Base-by-base conservation (phyloP, 345 rosid genomes). In the Gossypium stocksii region DNA sequence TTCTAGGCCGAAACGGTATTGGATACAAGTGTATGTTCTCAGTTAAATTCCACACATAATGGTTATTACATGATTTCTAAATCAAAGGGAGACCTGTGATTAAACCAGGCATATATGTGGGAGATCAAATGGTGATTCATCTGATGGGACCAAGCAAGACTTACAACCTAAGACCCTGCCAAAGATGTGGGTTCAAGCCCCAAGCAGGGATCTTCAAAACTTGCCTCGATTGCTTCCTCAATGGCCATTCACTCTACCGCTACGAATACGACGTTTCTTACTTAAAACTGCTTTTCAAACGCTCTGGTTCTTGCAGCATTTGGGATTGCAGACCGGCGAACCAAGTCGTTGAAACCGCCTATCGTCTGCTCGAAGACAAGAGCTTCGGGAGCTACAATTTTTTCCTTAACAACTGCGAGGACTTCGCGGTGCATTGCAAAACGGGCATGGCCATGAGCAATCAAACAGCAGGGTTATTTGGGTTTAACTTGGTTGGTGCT, bases 221-320 rank as follows among this genome's bases (percentile, higher is more conserved):
- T 0, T 69, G 68, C 8, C 68, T 67, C 3, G 61, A 76, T 34
- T 76, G 73, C 68, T 76, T 69, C 73, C 59, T 70, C 3, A 2
- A 16, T 9, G 46, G 73, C n/a, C 69, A 64, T 8, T 64, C 49
- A 4, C 45, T 68, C 20, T 48, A 51, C 43, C 41, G 13, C 57
- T 64, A n/a, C 13, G 8, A 64, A 17, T 64, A 64, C 9, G 23
- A 34, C 20, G 67, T 64, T 45, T 45, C 69, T 2, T 16, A n/a
- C 57, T 23, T 10, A 20, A 20, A 46, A 15, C 29, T 22, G 2
- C 2, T 9, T 23, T 22, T 13, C n/a, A 16, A 4, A 23, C 45
- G 20, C 56, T 12, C 12, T 48, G 19, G 72, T 13, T 48, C 72
- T 68, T 68, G 72, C 57, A 12, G 13, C 20, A 46, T 12, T 5